Base-by-base conservation (phyloP, 2,329 filamentous ascomycete genomes). In the Cladophialophora bantiana region DNA sequence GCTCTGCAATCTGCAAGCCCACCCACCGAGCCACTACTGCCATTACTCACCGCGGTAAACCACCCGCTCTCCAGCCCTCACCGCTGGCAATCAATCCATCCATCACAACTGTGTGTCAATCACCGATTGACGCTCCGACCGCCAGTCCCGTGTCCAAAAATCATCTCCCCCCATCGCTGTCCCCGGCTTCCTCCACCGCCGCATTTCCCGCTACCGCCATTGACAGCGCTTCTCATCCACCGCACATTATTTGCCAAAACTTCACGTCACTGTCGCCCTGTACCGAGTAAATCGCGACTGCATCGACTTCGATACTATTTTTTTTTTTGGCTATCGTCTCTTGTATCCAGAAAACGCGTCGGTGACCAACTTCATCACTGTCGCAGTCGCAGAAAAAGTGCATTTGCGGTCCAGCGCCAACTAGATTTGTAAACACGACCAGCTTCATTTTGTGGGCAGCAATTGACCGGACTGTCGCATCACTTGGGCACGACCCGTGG, bases 1-100 rank as follows among this genome's bases (percentile, higher is more conserved):
- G 53, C 60, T 55, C 60, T 62, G 60, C 60, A 55, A 55, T 56
- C 60, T 55, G 60, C 60, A 62, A 62, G 53, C 60, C 60, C 60
- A 42, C 60, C 52, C 59, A 54, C 59, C 60, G 50, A 42, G 50
- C 52, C 59, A 54, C 59, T 53, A 36, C 45, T 48, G 57, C 57
- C 59, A 53, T 61, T 54, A 53, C 59, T 61, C 59, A 61, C 59
- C 59, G 59, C 48, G 45, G 59, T 20, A 53, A 53, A 61, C 32
- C 26, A 50, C 57, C 57, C 57, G 42, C 57, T 13, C 59, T 62
- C 59, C 57, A 40, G 42, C 57, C 26, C 59, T 62, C 59, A 62
- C 59, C 59, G 59, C 59, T 59, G 57, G 59, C 59, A 61, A 20
- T 54, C 59, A 53, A 31, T 50, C 52, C 20, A 56, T 62, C 60